Base-by-base conservation (phyloP, 352 stramenopile species). In the Phytophthora ohioensis region DNA sequence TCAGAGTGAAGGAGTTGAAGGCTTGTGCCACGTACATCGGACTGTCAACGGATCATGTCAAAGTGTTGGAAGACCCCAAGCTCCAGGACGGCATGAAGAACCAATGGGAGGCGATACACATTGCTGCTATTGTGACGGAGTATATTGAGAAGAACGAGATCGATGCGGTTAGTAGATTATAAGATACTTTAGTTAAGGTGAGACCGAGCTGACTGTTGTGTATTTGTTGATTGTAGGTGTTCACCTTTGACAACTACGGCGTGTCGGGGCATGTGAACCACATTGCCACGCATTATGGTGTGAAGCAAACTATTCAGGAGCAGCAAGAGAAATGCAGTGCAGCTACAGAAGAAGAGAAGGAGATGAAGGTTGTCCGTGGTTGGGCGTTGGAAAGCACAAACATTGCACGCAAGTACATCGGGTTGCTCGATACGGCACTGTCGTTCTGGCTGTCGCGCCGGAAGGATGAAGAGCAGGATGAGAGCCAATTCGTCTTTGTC, bases 201-300 rank as follows among this genome's bases (percentile, higher is more conserved):
- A 38, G 17, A 10, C 35, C 42, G 34, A 31, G 57, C 15, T 62
- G 27, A n/a, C 1, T 45, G 30, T 51, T 46, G 21, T 57, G 39
- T 51, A 45, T 4, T 54, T 30, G 7, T 52, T 48, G 7, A 27
- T 27, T 62, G 58, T 35, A 96, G 81, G 80, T 99, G 6, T 90
- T 98, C 36, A 98, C 97, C 9, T 99, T 99, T 79, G 97, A 99
- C 69, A 66, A 91, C 38, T 85, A 91, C 32, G 97, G 97, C 21
- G 88, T 99, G 6, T 99, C 95, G 3, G 92, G 92, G 0, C 97
- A 99, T 81, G 66, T 88, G 4, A 99, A 99, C 85, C 97, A 99
- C 74, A 88, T 97, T 36, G 89, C 87, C 0, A 82, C 84, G 12
- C 81, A 92, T 63, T 69, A 67, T 36, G 86, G 88, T 32, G 85